These are phyloP conservation scores for Wickerhamomyces tratensis DNA, from an alignment of 805 yeast genomes.

Conservation along the genomic window DNA sequence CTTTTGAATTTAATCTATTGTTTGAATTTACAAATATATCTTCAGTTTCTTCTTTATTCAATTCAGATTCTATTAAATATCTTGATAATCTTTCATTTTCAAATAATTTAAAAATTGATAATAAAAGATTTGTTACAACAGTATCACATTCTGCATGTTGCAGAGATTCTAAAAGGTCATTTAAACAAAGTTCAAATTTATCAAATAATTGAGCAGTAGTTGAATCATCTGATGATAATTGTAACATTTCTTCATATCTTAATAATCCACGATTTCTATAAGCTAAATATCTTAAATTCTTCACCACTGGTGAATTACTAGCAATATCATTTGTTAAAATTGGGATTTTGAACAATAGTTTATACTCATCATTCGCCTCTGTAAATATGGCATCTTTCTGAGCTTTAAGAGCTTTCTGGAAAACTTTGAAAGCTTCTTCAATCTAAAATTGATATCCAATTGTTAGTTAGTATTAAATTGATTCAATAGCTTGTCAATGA, in stretches of 20 bases:
- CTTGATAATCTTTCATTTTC: conserved; percentile 41
- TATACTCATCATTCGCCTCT: conserved; percentile 46
- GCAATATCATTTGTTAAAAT: conserved; percentile 42
- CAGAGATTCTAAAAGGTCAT: conserved; percentile 57
- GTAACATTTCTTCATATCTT: conserved; percentile 31
- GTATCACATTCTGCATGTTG: conserved; percentile 62
- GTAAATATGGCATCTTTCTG: conserved; percentile 43
- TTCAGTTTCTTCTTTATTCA: conserved; percentile 35
- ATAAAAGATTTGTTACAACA: conserved; percentile 37
- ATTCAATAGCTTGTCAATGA: too few relatives aligned
- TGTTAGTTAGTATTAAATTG: not conserved
- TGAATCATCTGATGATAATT: conserved; percentile 4
- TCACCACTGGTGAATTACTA: conserved; percentile 53
- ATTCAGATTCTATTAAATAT: conserved; percentile 47
- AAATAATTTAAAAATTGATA: conserved; percentile 41
- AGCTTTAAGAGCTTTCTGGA: conserved; percentile 55
- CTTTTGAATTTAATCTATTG: conserved; percentile 12
- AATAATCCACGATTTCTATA: conserved; percentile 77
- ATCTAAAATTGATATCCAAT: conserved; percentile 19
- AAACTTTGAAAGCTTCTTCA: conserved; percentile 74
- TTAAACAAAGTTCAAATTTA: conserved; percentile 35
- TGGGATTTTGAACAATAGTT: conserved; percentile 55
- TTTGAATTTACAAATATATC: conserved; percentile 19
- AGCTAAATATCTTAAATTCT: conserved; percentile 65
- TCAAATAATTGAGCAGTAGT: conserved; percentile 27